Conservation (phyloP, 306 rosid genomes). For the Abrus pulchellus region DNA sequence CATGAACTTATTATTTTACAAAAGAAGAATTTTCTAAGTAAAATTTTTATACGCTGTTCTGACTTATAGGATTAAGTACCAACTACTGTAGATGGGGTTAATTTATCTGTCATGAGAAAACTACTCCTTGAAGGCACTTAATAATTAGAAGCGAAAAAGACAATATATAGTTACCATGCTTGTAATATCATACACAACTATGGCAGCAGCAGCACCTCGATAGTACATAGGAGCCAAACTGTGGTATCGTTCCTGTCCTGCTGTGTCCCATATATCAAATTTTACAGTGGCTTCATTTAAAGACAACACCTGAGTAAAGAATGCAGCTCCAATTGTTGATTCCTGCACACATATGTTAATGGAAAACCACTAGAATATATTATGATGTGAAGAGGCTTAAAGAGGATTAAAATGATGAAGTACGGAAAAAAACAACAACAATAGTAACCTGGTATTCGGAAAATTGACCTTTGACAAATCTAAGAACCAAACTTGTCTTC, state of each 20-base stretch:
- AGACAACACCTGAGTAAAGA: slow-evolving; percentile 87
- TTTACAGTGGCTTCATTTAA: slow-evolving; percentile 79
- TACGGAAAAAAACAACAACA: not conserved
- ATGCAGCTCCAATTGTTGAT: slow-evolving; percentile 94
- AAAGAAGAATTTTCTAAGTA: too few relatives aligned
- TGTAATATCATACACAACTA: slow-evolving; percentile 83
- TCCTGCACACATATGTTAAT: slow-evolving; percentile 58
- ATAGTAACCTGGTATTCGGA: slow-evolving; percentile 76
- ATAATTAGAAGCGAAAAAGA: too few relatives aligned
- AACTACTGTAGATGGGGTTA: too few relatives aligned
- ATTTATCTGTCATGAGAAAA: too few relatives aligned
- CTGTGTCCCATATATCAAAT: slow-evolving; percentile 97
- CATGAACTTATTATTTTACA: not conserved
- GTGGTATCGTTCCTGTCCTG: slow-evolving; percentile 92
- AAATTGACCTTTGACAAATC: slow-evolving; percentile 91
- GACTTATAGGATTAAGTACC: too few relatives aligned
- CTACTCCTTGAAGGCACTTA: too few relatives aligned
- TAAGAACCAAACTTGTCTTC: slow-evolving; percentile 86
- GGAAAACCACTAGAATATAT: not conserved
- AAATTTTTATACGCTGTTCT: too few relatives aligned
- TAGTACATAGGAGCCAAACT: slow-evolving; percentile 98
- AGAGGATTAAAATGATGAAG: not conserved
- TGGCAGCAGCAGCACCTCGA: slow-evolving; percentile 92
- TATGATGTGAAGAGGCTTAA: slow-evolving; percentile 16
- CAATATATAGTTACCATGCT: slow-evolving; percentile 54